A percentile compares a stretch with the other conserved stretches of the same genome.
These are phyloP conservation scores for Fusarium liriodendri DNA, from an alignment of 2,329 filamentous ascomycete species.

Conservation along the genomic window DNA sequence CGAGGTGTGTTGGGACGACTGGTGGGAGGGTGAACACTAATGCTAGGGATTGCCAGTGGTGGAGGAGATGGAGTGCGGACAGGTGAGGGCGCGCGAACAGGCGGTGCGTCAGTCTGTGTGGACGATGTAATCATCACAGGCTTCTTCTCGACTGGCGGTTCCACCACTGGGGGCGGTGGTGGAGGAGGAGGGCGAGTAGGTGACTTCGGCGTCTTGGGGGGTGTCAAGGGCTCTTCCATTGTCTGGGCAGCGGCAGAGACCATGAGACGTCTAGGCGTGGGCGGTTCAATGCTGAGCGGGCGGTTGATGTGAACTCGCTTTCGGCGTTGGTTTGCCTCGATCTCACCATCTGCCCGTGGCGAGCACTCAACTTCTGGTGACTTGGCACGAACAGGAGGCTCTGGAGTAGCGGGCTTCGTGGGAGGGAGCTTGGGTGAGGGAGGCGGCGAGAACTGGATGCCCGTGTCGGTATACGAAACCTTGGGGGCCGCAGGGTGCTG, in stretches of 20 bases:
- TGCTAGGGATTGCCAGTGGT: slow-evolving; percentile 78
- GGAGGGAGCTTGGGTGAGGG: slow-evolving; percentile 71
- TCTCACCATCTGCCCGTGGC: slow-evolving; percentile 64
- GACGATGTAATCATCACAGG: slow-evolving; percentile 63
- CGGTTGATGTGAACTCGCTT: slow-evolving; percentile 72
- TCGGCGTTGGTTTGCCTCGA: slow-evolving; percentile 79
- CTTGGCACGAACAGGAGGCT: slow-evolving; percentile 54
- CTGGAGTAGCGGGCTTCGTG: slow-evolving; percentile 55
- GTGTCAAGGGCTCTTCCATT: slow-evolving; percentile 70
- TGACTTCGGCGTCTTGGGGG: slow-evolving; percentile 72
- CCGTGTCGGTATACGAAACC: slow-evolving; percentile 76
- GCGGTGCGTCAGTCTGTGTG: slow-evolving; percentile 68
- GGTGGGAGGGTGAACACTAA: slow-evolving; percentile 89
- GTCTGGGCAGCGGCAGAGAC: slow-evolving; percentile 75
- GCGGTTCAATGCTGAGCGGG: slow-evolving; percentile 61
- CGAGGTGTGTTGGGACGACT: slow-evolving; percentile 85
- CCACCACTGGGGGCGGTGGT: slow-evolving; percentile 49
- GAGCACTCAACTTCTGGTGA: slow-evolving; percentile 56
- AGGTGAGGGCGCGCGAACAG: slow-evolving; percentile 8
- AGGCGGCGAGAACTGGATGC: slow-evolving; percentile 86
- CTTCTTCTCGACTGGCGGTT: slow-evolving; percentile 48
- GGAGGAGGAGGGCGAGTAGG: slow-evolving; percentile 55
- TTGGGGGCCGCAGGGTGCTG: slow-evolving; percentile 48
- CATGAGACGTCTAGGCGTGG: slow-evolving; percentile 60
- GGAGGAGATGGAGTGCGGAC: slow-evolving; percentile 44